Conservation (phyloP, 768 basidiomycete genomes). For the Boletus rubroflammeus region DNA sequence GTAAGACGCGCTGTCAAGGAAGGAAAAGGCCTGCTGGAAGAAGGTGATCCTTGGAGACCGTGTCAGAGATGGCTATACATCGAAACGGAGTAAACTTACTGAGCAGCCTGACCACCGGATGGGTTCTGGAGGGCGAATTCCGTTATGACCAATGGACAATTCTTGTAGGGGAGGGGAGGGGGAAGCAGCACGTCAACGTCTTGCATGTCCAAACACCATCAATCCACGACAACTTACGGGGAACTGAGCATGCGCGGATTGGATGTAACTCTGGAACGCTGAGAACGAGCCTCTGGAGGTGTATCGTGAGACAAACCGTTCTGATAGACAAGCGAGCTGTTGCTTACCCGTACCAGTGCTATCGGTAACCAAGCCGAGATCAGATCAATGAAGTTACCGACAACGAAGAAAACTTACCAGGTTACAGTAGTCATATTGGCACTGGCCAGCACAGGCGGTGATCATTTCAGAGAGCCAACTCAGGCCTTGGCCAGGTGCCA, state of each 20-base stretch:
- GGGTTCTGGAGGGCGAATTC: conserved; percentile 35
- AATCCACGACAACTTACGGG: conserved; percentile 15
- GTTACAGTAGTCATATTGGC: conserved; percentile 35
- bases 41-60: conserved; percentile 24
- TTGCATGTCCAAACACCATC: neutral
- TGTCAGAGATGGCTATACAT: neutral
- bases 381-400: neutral
- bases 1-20: conserved; percentile 31
- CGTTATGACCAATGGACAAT: conserved; percentile 23
- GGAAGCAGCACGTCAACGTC: conserved; percentile 3
- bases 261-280: conserved; percentile 26
- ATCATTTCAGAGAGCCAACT: conserved; percentile 36
- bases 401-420: conserved; percentile 18
- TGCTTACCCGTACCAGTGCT: conserved; percentile 32
- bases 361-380: neutral
- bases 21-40: conserved; percentile 32
- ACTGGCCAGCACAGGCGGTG: conserved; percentile 31
- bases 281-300: conserved; percentile 19
- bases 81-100: conserved; percentile 18
- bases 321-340: neutral
- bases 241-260: conserved; percentile 26
- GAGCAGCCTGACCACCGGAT: conserved; percentile 26
- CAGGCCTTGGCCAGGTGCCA: conserved; percentile 29
- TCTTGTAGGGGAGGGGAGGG: conserved; percentile 9
- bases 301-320: neutral